These are phyloP conservation scores for Gentiana straminea DNA, from an alignment of 257 asterid genomes.

Conservation along the genomic window DNA sequence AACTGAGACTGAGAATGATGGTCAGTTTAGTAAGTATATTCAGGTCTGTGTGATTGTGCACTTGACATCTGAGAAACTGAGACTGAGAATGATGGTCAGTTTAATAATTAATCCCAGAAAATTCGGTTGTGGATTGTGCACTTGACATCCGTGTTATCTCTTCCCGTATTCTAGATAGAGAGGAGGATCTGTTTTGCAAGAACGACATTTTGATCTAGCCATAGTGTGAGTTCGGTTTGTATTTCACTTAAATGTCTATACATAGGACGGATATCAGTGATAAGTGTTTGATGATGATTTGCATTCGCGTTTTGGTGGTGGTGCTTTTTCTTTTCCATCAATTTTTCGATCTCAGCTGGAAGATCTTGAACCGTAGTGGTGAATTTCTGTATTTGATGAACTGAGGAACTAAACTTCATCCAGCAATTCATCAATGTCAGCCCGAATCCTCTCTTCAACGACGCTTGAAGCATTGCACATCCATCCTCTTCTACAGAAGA, in stretches of 20 bases:
- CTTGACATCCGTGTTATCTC: conserved; percentile 24
- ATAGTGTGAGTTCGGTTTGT: conserved; percentile 30
- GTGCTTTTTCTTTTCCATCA: conserved; percentile 18
- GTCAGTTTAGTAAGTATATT: too few species aligned
- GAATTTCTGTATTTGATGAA: conserved; percentile 29
- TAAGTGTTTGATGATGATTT: conserved; percentile 7
- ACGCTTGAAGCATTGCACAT: conserved; percentile 14
- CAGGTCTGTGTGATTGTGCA: too few species aligned
- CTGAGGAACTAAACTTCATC: conserved; percentile 37
- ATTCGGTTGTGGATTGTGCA: conserved; percentile 12
- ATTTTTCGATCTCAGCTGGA: conserved; percentile 22
- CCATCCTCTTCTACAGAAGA: conserved; percentile 17
- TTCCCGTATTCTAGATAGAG: conserved; percentile 26
- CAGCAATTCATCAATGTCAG: conserved; percentile 38
- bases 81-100: too few species aligned
- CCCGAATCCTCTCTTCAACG: conserved; percentile 34
- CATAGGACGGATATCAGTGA: conserved; percentile 35
- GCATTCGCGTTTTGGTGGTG: too few species aligned
- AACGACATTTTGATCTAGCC: conserved; percentile 30
- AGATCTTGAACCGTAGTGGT: conserved; percentile 23
- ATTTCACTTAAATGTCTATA: conserved; percentile 36
- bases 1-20: too few species aligned
- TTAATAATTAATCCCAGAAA: conserved; percentile 24
- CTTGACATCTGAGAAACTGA: too few species aligned
- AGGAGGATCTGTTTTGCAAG: conserved; percentile 31